Evolutionary conservation across 2,329 filamentous ascomycete species (phyloP).

Genomic region (Chaetothyriales sp.): DNA sequence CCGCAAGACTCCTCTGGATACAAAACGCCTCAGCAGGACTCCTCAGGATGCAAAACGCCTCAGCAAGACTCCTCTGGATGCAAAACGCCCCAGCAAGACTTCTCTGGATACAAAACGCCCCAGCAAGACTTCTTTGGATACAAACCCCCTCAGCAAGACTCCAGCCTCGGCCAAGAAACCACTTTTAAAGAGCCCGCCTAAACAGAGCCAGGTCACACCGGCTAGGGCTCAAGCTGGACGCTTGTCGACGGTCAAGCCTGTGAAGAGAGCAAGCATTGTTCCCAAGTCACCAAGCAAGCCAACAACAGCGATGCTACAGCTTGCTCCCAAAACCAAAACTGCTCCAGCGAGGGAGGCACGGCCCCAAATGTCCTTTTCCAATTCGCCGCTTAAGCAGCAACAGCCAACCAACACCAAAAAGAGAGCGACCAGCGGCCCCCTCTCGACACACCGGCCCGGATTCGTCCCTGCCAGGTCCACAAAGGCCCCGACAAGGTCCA

Average conservation of each 20-base stretch:
- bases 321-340: not conserved
- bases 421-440: constrained; percentile 26
- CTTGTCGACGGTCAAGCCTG: not conserved
- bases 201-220: not conserved
- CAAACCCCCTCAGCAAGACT: not conserved
- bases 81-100: not conserved
- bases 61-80: not conserved
- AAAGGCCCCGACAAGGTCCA: constrained; percentile 37
- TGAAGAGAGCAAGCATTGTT: not conserved
- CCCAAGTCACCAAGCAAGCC: constrained; percentile 5
- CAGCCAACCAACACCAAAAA: constrained; percentile 24
- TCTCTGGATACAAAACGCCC: not conserved
- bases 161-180: not conserved
- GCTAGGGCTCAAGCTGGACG: not conserved
- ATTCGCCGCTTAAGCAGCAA: constrained; percentile 14
- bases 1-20: not conserved
- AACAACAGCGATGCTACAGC: constrained; percentile 1
- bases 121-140: not conserved
- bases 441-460: constrained; percentile 33
- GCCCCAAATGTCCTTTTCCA: constrained; percentile 12
- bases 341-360: not conserved
- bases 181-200: not conserved
- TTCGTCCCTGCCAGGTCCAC: constrained; percentile 39
- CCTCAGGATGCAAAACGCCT: not conserved
- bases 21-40: not conserved